Evolutionary conservation across 2,329 filamentous ascomycete species (phyloP).

Genomic region (Fusarium oligoseptatum): DNA sequence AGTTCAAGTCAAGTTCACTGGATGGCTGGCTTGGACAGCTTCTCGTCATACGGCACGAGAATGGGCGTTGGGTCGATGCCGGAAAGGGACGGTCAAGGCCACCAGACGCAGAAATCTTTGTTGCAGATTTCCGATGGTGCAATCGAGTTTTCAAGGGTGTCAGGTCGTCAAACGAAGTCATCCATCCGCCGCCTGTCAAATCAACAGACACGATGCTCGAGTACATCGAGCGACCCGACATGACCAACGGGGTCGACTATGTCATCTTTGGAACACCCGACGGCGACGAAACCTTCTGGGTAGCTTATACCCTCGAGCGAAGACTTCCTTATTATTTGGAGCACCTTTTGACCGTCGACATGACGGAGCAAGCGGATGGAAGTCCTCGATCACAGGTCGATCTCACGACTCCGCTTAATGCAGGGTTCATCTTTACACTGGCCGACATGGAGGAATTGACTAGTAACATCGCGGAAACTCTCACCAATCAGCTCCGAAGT

Average conservation of each 20-base stretch:
- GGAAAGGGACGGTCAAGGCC: neutral
- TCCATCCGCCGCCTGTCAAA: neutral
- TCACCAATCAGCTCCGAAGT: neutral
- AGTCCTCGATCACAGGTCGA: neutral
- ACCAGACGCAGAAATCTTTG: neutral
- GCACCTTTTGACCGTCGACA: neutral
- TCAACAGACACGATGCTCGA: neutral
- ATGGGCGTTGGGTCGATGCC: neutral
- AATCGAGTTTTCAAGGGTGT: neutral
- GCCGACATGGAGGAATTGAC: neutral
- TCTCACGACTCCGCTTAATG: neutral
- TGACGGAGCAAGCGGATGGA: neutral
- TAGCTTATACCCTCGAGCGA: neutral
- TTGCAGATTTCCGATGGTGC: neutral
- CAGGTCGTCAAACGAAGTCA: neutral
- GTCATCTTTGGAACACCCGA: neutral
- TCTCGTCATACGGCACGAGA: neutral
- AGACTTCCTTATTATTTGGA: neutral
- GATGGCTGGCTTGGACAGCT: neutral
- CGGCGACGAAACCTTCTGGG: neutral
- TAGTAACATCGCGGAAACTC: neutral
- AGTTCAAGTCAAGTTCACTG: neutral
- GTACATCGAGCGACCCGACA: neutral
- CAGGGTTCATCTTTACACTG: neutral
- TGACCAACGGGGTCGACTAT: neutral